These are phyloP conservation scores for Grosmannia serpens DNA, from an alignment of 2,329 filamentous ascomycete species.

Conservation along the genomic window DNA sequence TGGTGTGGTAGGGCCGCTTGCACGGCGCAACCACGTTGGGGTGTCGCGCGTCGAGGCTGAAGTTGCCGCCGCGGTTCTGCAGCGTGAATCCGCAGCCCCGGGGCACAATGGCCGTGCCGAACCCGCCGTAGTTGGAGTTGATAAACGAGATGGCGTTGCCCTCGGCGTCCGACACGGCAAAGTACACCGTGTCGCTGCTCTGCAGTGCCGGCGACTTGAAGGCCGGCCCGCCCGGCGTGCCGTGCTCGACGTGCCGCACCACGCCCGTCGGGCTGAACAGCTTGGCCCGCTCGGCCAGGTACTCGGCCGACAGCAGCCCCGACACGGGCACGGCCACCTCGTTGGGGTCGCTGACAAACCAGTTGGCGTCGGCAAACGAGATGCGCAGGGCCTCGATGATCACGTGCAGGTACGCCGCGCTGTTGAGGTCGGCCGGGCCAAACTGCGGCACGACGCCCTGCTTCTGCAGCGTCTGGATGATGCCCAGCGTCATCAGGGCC, in stretches of 20 bases:
- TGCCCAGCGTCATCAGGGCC: conserved; percentile 86
- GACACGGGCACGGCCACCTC: conserved; percentile 57
- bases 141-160: conserved; percentile 95
- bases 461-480: conserved; percentile 75
- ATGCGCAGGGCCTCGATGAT: conserved; percentile 81
- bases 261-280: conserved; percentile 46
- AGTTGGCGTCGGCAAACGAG: conserved; percentile 78
- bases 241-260: conserved; percentile 54
- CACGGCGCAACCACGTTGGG: conserved; percentile 70
- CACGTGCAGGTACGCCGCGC: conserved; percentile 67
- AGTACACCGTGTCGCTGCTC: conserved; percentile 90
- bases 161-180: conserved; percentile 65
- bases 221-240: conserved; percentile 27
- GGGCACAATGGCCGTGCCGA: conserved; percentile 81
- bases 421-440: conserved; percentile 63
- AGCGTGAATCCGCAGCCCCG: conserved; percentile 81
- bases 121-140: conserved; percentile 85
- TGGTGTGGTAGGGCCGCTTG: conserved; percentile 94
- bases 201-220: conserved; percentile 61
- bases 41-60: conserved; percentile 58
- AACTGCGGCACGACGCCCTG: conserved; percentile 65
- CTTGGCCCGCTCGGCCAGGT: conserved; percentile 58
- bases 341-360: conserved; percentile 82
- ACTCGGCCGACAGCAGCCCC: conserved; percentile 58
- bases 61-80: conserved; percentile 81